phyloP scores from a whole-genome alignment of 2,329 filamentous ascomycete species.

The Stachybotrys echinatus region DNA sequence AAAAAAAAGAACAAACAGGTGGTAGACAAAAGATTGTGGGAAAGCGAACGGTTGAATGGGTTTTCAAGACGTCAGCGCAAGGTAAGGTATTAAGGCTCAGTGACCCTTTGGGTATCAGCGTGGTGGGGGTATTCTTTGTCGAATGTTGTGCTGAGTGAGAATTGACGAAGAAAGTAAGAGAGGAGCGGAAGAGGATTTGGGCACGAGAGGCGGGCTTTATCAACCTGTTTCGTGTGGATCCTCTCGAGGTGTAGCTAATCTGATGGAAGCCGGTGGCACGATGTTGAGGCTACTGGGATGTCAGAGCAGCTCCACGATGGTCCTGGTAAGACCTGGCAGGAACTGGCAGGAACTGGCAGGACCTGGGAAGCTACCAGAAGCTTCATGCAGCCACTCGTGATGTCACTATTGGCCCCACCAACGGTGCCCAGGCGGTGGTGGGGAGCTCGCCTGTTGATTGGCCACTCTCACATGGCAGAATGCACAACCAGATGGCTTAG shows the following conservation, averaged over 20 bases:
- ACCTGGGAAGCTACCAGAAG: slow-evolving; percentile 25
- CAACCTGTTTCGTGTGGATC: not conserved
- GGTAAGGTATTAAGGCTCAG: not conserved
- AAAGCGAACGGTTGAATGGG: too few relatives aligned
- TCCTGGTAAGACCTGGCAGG: slow-evolving; percentile 19
- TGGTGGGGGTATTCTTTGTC: not conserved
- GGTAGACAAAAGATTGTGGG: slow-evolving; percentile 1
- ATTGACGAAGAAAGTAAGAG: not conserved
- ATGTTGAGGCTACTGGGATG: slow-evolving; percentile 15
- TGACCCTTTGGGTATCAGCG: not conserved
- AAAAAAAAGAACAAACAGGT: too few relatives aligned
- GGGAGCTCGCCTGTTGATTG: slow-evolving; percentile 15
- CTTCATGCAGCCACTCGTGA: slow-evolving; percentile 22
- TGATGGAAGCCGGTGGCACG: slow-evolving; percentile 5
- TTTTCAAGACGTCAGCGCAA: not conserved
- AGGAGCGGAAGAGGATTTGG: not conserved
- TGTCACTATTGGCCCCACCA: slow-evolving; percentile 20
- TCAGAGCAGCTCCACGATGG: slow-evolving; percentile 4
- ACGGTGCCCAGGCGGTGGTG: slow-evolving; percentile 8
- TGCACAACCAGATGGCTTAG: not conserved
- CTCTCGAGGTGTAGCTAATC: not conserved
- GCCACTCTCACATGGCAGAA: not conserved
- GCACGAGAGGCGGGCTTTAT: not conserved
- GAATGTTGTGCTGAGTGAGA: not conserved
- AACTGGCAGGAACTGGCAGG: slow-evolving; percentile 9